Conservation (phyloP, 164 flowering plant genomes). For the Aristolochia fimbriata region DNA sequence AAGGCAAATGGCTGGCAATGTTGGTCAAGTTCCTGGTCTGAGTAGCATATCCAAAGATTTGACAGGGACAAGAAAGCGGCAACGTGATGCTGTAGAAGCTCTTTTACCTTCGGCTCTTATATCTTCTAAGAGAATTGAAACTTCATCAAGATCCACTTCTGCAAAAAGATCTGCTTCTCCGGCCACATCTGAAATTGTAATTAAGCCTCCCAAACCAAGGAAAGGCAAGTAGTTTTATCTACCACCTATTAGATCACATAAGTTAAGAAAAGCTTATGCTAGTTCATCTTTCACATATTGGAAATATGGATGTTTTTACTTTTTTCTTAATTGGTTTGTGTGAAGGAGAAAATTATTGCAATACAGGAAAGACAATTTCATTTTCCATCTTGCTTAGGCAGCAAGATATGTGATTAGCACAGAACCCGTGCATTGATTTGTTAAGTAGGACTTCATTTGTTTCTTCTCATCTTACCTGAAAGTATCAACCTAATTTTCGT, state of each 20-base stretch:
- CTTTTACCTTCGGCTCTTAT: constrained; percentile 69
- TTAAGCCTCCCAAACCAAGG: constrained; percentile 33
- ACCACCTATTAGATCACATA: neutral
- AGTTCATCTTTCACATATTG: no score
- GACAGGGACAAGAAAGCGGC: constrained; percentile 49
- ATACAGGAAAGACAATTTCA: no score
- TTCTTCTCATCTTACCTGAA: no score
- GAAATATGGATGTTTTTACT: no score
- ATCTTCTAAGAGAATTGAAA: constrained; percentile 55
- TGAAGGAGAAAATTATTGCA: no score
- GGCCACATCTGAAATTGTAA: constrained; percentile 15
- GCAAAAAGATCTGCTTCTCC: constrained; percentile 34
- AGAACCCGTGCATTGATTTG: no score
- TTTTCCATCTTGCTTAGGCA: no score
- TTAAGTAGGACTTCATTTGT: no score
- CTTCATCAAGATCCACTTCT: constrained; percentile 22
- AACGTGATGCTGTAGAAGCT: constrained; percentile 84
- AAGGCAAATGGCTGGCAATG: constrained; percentile 13
- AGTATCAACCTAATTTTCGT: no score
- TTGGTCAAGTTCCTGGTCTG: constrained; percentile 11
- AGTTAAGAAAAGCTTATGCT: neutral
- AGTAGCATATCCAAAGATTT: constrained; percentile 20
- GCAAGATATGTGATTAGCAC: no score
- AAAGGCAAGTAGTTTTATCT: neutral
- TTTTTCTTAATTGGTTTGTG: no score